Conservation (phyloP, 352 stramenopile genomes). For the Phytophthora nicotianae region DNA sequence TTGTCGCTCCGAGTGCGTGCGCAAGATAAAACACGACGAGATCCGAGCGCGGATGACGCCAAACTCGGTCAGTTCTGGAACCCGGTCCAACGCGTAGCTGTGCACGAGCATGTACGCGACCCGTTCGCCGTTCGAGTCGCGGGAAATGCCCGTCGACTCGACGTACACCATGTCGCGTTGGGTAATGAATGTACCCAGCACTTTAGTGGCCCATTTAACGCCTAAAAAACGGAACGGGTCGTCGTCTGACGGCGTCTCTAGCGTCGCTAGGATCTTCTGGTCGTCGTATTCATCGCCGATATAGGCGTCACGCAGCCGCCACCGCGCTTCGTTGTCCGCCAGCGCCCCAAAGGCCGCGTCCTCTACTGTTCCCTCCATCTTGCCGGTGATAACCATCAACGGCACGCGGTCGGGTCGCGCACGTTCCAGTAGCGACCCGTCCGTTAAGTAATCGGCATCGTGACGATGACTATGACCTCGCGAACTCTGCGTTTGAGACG, state of each 20-base stretch:
- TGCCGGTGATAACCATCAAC: conserved; percentile 38
- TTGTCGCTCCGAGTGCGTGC: conserved; percentile 29
- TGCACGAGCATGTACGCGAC: conserved; percentile 40
- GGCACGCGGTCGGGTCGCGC: conserved; percentile 28
- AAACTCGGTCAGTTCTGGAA: conserved; percentile 38
- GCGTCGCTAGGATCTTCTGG: conserved; percentile 39
- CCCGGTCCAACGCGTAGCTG: conserved; percentile 41
- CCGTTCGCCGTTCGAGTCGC: conserved; percentile 36
- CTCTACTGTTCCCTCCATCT: conserved; percentile 42
- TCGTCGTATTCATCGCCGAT: conserved; percentile 42
- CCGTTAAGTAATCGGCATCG: conserved; percentile 38
- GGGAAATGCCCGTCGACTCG: conserved; percentile 36
- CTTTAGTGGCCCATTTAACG: conserved; percentile 45
- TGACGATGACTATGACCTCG: conserved; percentile 14
- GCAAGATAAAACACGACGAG: conserved; percentile 53
- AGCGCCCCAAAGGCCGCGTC: conserved; percentile 41
- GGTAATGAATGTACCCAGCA: conserved; percentile 33
- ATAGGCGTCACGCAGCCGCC: conserved; percentile 42
- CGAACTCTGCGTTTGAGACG: conserved; percentile 27
- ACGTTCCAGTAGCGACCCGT: conserved; percentile 36
- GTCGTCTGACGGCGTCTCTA: conserved; percentile 28
- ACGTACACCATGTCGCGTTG: conserved; percentile 47
- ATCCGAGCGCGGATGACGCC: conserved; percentile 42
- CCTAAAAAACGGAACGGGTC: conserved; percentile 52
- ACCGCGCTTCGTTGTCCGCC: conserved; percentile 38